These are phyloP conservation scores for Podaxis sp. DNA, from an alignment of 768 basidiomycete genomes.

Conservation along the genomic window DNA sequence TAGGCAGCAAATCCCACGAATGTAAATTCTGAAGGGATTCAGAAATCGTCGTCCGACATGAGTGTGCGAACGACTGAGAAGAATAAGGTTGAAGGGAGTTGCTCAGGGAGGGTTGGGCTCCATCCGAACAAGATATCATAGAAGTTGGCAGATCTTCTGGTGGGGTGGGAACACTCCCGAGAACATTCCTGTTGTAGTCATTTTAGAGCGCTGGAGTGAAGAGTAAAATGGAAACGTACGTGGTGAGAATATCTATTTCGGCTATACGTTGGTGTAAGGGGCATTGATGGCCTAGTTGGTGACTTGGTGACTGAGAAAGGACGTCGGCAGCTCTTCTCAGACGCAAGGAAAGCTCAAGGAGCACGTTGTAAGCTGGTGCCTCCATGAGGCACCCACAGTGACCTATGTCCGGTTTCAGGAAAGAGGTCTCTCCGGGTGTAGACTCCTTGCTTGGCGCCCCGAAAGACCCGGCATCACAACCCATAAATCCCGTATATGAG, in stretches of 20 bases:
- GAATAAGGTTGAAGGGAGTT: constrained; percentile 2
- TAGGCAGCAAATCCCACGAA: constrained; percentile 27
- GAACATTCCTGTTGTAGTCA: constrained; percentile 1
- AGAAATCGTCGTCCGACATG: constrained; percentile 12
- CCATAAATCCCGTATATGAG: constrained; percentile 26
- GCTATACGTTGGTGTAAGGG: constrained; percentile 38
- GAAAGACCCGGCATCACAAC: constrained; percentile 20
- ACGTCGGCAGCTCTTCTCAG: constrained; percentile 55
- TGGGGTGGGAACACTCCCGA: constrained; percentile 28
- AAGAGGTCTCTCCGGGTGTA: constrained; percentile 21
- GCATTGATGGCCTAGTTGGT: constrained; percentile 33
- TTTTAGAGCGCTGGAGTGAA: neutral
- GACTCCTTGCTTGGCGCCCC: constrained; percentile 8
- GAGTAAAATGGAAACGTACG: constrained; percentile 1
- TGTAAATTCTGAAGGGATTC: constrained; percentile 19
- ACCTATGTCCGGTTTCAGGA: constrained; percentile 24
- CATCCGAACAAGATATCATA: neutral
- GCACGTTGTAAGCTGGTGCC: constrained; percentile 45
- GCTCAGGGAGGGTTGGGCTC: neutral
- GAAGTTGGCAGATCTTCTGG: constrained; percentile 19
- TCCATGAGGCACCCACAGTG: constrained; percentile 62
- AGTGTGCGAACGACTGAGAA: constrained; percentile 15
- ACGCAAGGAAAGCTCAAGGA: constrained; percentile 62
- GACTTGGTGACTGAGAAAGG: constrained; percentile 42
- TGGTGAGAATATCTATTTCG: constrained; percentile 27